Evolutionary conservation across 2,329 filamentous ascomycete species (phyloP).

Genomic region (Pseudomassariella vexata): DNA sequence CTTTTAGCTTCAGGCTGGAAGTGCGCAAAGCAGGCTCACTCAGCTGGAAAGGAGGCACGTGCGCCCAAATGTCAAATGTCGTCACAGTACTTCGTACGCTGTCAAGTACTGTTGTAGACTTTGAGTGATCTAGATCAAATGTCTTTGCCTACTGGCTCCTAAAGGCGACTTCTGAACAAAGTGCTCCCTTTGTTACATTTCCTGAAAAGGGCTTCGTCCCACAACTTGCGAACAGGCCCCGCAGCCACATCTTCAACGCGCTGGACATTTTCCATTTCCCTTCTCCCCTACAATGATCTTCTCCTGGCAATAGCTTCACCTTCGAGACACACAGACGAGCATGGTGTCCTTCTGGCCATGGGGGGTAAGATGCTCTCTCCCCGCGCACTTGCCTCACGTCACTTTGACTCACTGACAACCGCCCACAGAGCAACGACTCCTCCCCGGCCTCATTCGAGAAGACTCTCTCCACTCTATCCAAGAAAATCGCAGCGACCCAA

Average conservation of each 20-base stretch:
- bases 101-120: too few relatives aligned
- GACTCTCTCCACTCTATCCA: constrained; percentile 72
- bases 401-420: constrained; percentile 3
- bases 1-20: too few relatives aligned
- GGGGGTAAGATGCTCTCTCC: constrained; percentile 48
- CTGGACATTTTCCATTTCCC: neutral
- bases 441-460: constrained; percentile 93
- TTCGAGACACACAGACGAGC: constrained; percentile 11
- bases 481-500: constrained; percentile 73
- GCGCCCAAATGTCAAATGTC: too few relatives aligned
- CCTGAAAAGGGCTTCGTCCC: too few relatives aligned
- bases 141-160: too few relatives aligned
- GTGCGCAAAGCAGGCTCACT: too few relatives aligned
- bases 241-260: neutral
- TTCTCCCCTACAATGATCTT: neutral
- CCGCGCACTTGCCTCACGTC: neutral
- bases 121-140: too few relatives aligned
- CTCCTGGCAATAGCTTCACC: constrained; percentile 12
- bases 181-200: too few relatives aligned
- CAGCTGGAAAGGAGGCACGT: too few relatives aligned
- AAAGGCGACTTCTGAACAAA: too few relatives aligned
- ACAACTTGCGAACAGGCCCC: too few relatives aligned
- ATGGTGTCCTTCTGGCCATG: constrained; percentile 89
- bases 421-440: constrained; percentile 63
- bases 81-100: too few relatives aligned